phyloP scores from a whole-genome alignment of 2,329 filamentous ascomycete genomes.

The Neonectria faginata region DNA sequence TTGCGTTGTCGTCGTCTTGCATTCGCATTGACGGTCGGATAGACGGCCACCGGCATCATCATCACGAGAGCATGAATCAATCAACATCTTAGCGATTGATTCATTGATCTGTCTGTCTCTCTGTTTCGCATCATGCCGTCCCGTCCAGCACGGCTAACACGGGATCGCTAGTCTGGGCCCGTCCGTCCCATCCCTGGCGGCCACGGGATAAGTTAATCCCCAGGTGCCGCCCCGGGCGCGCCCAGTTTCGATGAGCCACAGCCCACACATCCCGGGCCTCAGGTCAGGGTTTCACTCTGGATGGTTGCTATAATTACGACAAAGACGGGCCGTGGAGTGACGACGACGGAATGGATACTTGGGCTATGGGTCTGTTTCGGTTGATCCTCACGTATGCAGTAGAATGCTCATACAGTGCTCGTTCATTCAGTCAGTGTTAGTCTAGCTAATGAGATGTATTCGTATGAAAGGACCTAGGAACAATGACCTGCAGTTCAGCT shows the following conservation, averaged over 20 bases:
- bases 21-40: neutral
- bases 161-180: slow-evolving; percentile 22
- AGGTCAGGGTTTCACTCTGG: slow-evolving; percentile 11
- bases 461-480: neutral
- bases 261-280: slow-evolving; percentile 8
- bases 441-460: neutral
- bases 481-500: neutral
- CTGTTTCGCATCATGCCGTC: neutral
- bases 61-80: no score
- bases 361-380: neutral
- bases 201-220: slow-evolving; percentile 7
- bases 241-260: neutral
- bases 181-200: slow-evolving; percentile 1
- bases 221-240: neutral
- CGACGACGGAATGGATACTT: no score
- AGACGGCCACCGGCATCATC: no score
- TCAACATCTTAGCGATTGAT: no score
- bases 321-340: neutral
- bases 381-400: neutral
- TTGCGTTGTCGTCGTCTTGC: no score
- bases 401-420: neutral
- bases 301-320: neutral
- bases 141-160: slow-evolving; percentile 26
- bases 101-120: neutral
- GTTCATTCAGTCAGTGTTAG: neutral